Base-by-base conservation (phyloP, 2,329 filamentous ascomycete genomes). In the Colletotrichum siamense region DNA sequence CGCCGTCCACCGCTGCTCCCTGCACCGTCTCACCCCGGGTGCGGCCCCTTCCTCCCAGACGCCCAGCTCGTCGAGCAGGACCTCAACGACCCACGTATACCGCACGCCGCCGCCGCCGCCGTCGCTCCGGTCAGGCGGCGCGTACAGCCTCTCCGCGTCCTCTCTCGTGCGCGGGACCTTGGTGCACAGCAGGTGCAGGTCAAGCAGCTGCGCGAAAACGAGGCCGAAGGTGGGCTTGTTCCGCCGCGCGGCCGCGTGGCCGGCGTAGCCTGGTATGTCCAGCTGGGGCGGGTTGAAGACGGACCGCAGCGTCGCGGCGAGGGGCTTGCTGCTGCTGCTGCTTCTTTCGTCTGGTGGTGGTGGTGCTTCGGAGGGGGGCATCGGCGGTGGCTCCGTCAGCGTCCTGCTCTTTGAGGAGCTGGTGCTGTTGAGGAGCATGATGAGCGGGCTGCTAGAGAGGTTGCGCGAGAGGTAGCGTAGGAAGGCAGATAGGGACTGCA, bases 341-440 rank as follows among this genome's bases (percentile, higher is more conserved):
- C 18, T 73, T 69, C 4, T 34, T 22, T 28, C 63, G 32, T 73
- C 70, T 16, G 7, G 52, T 12, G 67, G 62, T 6, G 39, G 32
- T 16, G 16, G 77, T 36, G 12, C 77, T 52, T 69, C 57, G 36
- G 55, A 13, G 28, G 9, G 4, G n/a, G 44, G 8, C 2, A 22
- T 39, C 24, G 24, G 52, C 66, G 66, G 52, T 5, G 75, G 9
- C 9, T 28, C 49, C 12, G 66, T 28, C 52, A n/a, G 15, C 13
- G 66, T 28, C 32, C 28, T 39, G 55, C 59, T 72, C 18, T 76
- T 76, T 9, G 74, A 49, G 2, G 80, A 81, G 8, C 82, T 85
- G 2, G 88, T 90, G 0, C 88, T 87, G 83, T 92, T 93, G 72
- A 92, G 86, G 3, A 93, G 82, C 74, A 93, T 81, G 34, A 92